Conservation (phyloP, 345 rosid species). For the Ailanthus altissimus region DNA sequence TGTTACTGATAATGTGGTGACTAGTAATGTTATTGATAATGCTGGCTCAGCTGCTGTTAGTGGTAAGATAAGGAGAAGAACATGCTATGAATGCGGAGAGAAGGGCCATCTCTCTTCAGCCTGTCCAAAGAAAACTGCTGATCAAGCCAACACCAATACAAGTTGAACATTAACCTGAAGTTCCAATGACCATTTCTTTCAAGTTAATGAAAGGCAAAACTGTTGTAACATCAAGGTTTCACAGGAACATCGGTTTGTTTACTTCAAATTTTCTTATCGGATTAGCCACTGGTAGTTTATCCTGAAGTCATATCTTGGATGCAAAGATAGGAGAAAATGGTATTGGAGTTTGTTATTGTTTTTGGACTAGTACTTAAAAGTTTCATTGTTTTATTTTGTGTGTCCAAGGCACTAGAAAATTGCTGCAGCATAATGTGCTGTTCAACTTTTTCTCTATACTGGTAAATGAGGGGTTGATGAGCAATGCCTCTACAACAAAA, state of each 20-base stretch:
- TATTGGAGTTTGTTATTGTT: neutral
- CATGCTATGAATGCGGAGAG: conserved; percentile 77
- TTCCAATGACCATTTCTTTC: neutral
- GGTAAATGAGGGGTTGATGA: neutral
- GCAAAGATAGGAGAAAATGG: neutral
- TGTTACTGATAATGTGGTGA: neutral
- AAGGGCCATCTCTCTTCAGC: conserved; percentile 79
- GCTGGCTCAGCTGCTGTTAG: conserved; percentile 26
- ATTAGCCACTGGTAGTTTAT: neutral
- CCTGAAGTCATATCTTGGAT: neutral
- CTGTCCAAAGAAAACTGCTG: conserved; percentile 58
- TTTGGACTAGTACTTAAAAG: neutral
- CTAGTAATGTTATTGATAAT: neutral
- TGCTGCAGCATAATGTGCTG: neutral
- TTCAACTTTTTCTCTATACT: neutral
- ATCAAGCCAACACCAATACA: conserved; percentile 23
- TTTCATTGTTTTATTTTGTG: neutral
- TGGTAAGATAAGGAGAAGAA: conserved; percentile 73
- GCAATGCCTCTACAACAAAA: neutral
- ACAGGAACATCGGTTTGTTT: neutral
- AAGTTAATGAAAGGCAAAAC: neutral
- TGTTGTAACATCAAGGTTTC: neutral
- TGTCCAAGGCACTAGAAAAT: neutral
- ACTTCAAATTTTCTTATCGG: neutral
- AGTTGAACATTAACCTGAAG: conserved; percentile 1